Base-by-base conservation (phyloP, 345 rosid species). In the Eutrema japonicum region DNA sequence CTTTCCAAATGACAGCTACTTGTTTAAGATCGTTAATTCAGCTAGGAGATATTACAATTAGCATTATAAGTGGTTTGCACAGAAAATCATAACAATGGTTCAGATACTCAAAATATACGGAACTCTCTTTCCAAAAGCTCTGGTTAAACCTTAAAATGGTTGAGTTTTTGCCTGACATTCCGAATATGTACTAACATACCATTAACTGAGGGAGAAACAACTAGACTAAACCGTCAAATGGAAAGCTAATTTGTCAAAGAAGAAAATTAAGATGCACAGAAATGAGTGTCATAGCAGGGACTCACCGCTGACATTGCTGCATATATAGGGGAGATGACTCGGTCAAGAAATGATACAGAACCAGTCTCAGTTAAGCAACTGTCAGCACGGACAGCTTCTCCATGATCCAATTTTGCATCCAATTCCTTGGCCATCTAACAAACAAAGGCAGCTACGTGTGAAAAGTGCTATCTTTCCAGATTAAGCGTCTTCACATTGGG, bases 371-470 rank as follows among this genome's bases (percentile, higher is more conserved):
- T 70, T 69, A 2, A 48, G 80, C 97, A 95, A 78, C 92, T 95
- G 43, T 65, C 27, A 76, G 99, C 86, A 72, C 8, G 80, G 78
- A 64, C 53, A 76, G 97, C 96, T 81, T 84, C 97, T 74, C 85
- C 89, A 81, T 85, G 99, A 79, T 95, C 99, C 83, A 95, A 69
- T 76, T 63, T 82, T 45, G 87, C 96, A 84, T 95, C 99, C 86
- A 95, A 78, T 70, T 95, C 97, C 74, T 85, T 95, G 45, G 99
- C 99, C 99, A 95, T 92, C 99, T 95, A 82, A 66, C 83, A 72
- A 74, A 73, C 76, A 71, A 51, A 77, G 18, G 51, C 41, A 59
- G 72, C 18, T 11, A 26, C 8, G 3, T 45, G 47, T 66, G 37
- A 78, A 61, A 66, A 32, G 61, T 46, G 30, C 55, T 22, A 26